phyloP scores from a whole-genome alignment of 345 rosid species.

The Dipteronia sinensis region DNA sequence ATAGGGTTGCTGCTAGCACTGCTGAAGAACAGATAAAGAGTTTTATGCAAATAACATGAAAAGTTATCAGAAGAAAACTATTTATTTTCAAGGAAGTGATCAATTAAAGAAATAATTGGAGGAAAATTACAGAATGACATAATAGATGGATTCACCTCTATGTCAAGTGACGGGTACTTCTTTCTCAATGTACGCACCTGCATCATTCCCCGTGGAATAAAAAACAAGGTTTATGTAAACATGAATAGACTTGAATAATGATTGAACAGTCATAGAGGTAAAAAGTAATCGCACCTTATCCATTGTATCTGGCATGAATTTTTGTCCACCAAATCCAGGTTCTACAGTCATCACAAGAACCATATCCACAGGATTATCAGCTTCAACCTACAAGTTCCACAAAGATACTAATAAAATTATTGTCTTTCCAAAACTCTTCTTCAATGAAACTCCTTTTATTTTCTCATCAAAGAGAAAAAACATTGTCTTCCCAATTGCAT shows the following conservation, averaged over 20 bases:
- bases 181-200: slow-evolving; percentile 68
- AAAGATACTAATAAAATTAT: background rate
- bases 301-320: slow-evolving; percentile 89
- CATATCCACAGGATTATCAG: slow-evolving; percentile 77
- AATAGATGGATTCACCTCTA: slow-evolving; percentile 52
- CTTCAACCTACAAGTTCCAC: slow-evolving; percentile 53
- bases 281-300: slow-evolving; percentile 55
- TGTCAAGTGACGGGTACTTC: slow-evolving; percentile 78
- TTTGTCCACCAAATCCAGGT: slow-evolving; percentile 93
- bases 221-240: slow-evolving; percentile 4
- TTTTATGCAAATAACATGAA: background rate
- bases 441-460: background rate
- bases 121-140: background rate
- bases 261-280: background rate
- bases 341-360: slow-evolving; percentile 97
- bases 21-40: background rate
- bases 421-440: background rate
- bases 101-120: background rate
- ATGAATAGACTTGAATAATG: background rate
- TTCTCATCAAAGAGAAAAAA: background rate
- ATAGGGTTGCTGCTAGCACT: background rate
- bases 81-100: background rate
- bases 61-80: background rate
- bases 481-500: background rate
- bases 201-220: slow-evolving; percentile 1